Conservation (phyloP, 768 basidiomycete genomes). For the Tulasnella sp. region DNA sequence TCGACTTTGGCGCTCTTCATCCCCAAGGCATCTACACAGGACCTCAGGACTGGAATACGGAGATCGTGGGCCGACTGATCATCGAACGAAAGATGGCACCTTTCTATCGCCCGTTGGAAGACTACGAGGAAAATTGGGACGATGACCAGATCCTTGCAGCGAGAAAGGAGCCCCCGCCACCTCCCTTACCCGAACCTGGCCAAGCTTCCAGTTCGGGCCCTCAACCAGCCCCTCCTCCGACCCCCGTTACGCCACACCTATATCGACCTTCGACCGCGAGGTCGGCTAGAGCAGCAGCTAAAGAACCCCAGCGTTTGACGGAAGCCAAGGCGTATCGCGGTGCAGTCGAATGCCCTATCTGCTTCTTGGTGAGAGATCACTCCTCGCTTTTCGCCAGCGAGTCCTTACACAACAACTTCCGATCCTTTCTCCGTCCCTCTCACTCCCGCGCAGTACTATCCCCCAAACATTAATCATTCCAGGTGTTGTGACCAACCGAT, state of each 20-base stretch:
- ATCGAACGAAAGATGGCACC: constrained; percentile 84
- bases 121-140: constrained; percentile 85
- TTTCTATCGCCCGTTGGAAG: constrained; percentile 93
- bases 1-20: constrained; percentile 74
- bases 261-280: not conserved
- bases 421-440: constrained; percentile 23
- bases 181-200: constrained; percentile 28
- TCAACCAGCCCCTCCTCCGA: constrained; percentile 10
- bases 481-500: constrained; percentile 98
- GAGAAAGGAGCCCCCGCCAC: constrained; percentile 61
- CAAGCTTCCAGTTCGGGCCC: constrained; percentile 12
- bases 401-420: not conserved
- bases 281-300: constrained; percentile 37
- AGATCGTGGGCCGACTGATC: constrained; percentile 82
- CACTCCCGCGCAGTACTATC: constrained; percentile 70
- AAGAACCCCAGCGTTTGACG: constrained; percentile 59
- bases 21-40: constrained; percentile 86
- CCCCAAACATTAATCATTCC: constrained; percentile 93
- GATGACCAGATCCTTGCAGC: constrained; percentile 81
- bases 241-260: not conserved
- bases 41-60: constrained; percentile 82
- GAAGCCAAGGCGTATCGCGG: constrained; percentile 80
- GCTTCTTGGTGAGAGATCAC: constrained; percentile 73
- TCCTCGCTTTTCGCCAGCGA: not conserved
- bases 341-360: constrained; percentile 94